Base-by-base conservation (phyloP, 129 eudicot genomes). In the Sambucus nigra region DNA sequence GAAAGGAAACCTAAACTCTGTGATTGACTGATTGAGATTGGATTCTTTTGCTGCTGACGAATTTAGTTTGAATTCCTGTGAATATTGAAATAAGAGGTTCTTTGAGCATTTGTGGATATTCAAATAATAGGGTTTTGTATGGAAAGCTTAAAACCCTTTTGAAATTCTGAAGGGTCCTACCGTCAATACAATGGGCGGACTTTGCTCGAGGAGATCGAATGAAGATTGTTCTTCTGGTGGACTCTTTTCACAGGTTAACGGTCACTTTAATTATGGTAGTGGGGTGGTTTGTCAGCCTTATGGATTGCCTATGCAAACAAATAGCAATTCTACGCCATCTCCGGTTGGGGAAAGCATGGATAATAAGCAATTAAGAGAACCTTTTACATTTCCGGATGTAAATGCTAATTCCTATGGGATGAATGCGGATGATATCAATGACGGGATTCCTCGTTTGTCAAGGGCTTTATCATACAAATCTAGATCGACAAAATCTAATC, bases 131-230 rank as follows among this genome's bases (percentile, higher is more conserved):
- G 29, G 40, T 52, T 47, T 55, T 73, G 69, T 31, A 70, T 69
- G 71, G 59, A 61, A 39, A 50, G 55, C 57, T 74, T 47, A 59
- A 28, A 31, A 35, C 53, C 57, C 57, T 68, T 59, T 44, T 25
- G 59, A 50, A 45, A 19, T n/a, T n/a, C 68, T 3, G 13, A 25
- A 5, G 47, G 31, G 23, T n/a, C 48, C 23, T 25, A 26, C 53
- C 59, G 44, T 39, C 1, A 15, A 41, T 49, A 51, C 28, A 59
- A 88, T 89, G 97, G 97, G 97, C 61, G 97, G 97, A 61, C 26
- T 84, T 48, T 84, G 95, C 76, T 88, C 97, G 19, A 78, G 76
- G 72, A 84, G 85, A 69, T 68, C 97, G 57, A 83, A 86, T 0
- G 73, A 71, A 25, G 94, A 87, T 46, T 31, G 58, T 67, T 55